Conservation (phyloP, 2,329 filamentous ascomycete genomes). For the Paradendryphiella salina region DNA sequence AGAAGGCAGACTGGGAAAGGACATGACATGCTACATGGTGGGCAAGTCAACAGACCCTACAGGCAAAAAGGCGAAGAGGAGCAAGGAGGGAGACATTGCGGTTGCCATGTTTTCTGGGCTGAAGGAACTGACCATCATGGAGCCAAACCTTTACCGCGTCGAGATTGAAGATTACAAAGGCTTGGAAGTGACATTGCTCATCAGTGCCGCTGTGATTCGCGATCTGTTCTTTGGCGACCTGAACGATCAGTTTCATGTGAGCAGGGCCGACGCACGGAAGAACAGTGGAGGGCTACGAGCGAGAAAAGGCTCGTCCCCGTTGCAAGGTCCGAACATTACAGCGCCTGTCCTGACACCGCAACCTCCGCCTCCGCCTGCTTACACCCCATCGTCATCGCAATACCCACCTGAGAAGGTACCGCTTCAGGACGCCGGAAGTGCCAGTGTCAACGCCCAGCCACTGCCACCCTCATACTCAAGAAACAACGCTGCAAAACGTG, state of each 20-base stretch:
- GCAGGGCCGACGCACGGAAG: constrained; percentile 49
- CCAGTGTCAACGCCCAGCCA: constrained; percentile 22
- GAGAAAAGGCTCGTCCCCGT: constrained; percentile 43
- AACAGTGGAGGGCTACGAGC: constrained; percentile 43
- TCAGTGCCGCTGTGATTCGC: constrained; percentile 63
- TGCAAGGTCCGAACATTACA: constrained; percentile 31
- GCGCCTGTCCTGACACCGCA: constrained; percentile 42
- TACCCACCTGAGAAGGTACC: constrained; percentile 29
- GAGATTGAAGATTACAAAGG: constrained; percentile 95
- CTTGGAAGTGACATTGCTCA: constrained; percentile 76
- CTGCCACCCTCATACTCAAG: constrained; percentile 21
- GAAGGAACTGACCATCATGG: constrained; percentile 84
- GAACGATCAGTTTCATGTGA: constrained; percentile 77
- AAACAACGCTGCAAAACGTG: constrained; percentile 29
- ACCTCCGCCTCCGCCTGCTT: constrained; percentile 32
- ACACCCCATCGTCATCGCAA: constrained; percentile 25
- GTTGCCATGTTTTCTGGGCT: constrained; percentile 77
- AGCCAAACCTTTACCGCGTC: constrained; percentile 86
- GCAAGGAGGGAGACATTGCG: constrained; percentile 92
- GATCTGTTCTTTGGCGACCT: constrained; percentile 66
- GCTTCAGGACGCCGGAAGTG: constrained; percentile 18
- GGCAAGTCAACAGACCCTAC: constrained; percentile 70
- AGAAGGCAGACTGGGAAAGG: constrained; percentile 81
- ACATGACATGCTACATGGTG: constrained; percentile 85
- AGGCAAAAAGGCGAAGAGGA: constrained; percentile 66